These are phyloP conservation scores for Moesziomyces parantarcticus DNA, from an alignment of 1,284 basidiomycete genomes.

Conservation along the genomic window DNA sequence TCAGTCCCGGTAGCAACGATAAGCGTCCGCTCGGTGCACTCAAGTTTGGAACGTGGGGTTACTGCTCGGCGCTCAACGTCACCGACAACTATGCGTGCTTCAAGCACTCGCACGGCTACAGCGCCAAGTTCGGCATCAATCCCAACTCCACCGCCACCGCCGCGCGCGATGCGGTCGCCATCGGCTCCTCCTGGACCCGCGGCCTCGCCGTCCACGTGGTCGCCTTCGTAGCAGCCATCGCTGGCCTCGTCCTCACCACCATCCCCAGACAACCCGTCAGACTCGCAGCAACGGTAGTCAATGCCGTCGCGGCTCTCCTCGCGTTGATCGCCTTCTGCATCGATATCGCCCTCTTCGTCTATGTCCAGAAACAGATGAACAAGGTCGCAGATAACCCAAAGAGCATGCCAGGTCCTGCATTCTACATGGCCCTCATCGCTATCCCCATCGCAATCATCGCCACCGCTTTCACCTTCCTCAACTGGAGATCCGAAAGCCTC, in stretches of 20 bases:
- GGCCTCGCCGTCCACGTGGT: slow-evolving; percentile 50
- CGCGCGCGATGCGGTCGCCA: slow-evolving; percentile 16
- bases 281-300: slow-evolving; percentile 24
- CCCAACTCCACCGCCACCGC: slow-evolving; percentile 10
- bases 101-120: slow-evolving; percentile 40
- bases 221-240: slow-evolving; percentile 28
- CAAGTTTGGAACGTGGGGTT: slow-evolving; percentile 47
- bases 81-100: slow-evolving; percentile 30
- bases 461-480: slow-evolving; percentile 7
- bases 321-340: slow-evolving; percentile 32
- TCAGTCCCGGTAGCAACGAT: slow-evolving; percentile 14
- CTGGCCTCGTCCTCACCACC: slow-evolving; percentile 27
- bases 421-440: slow-evolving; percentile 44
- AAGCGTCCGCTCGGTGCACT: slow-evolving; percentile 17
- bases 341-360: slow-evolving; percentile 38
- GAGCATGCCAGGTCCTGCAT: slow-evolving; percentile 27
- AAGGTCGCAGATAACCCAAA: slow-evolving; percentile 8
- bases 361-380: slow-evolving; percentile 29
- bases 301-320: slow-evolving; percentile 12
- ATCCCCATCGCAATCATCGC: slow-evolving; percentile 27
- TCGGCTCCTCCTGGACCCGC: slow-evolving; percentile 38
- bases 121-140: slow-evolving; percentile 31
- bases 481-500: slow-evolving; percentile 21
- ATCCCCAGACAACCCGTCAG: slow-evolving; percentile 24
- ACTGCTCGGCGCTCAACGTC: slow-evolving; percentile 32